These are phyloP conservation scores for Garcia nutans DNA, from an alignment of 345 rosid genomes.

Conservation along the genomic window DNA sequence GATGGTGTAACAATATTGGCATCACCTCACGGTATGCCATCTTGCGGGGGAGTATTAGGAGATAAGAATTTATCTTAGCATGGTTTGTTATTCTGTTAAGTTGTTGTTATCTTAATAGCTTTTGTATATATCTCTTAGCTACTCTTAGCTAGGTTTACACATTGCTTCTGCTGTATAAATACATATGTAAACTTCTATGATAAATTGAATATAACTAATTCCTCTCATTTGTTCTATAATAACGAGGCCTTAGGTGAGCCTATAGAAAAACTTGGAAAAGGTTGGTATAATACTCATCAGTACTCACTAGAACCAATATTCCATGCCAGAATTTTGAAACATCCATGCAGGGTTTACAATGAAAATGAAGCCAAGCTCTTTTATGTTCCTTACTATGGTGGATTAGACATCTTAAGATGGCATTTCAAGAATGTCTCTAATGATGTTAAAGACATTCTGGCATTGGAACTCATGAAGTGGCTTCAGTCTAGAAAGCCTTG, in stretches of 20 bases:
- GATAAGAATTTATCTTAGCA: no score
- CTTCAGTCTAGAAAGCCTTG: conserved; percentile 56
- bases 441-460: conserved; percentile 60
- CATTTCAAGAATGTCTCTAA: conserved; percentile 78
- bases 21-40: no score
- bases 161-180: no score
- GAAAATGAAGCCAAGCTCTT: conserved; percentile 67
- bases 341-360: conserved; percentile 70
- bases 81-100: no score
- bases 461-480: conserved; percentile 66
- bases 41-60: no score
- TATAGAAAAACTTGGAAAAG: conserved; percentile 54
- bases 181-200: no score
- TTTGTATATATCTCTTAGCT: no score
- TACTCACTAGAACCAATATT: conserved; percentile 77
- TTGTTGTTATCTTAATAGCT: no score
- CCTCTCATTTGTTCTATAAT: no score
- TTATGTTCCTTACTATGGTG: conserved; percentile 79
- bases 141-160: no score
- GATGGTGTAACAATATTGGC: no score
- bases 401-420: conserved; percentile 82
- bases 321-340: conserved; percentile 66
- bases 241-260: conserved; percentile 66
- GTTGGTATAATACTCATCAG: conserved; percentile 72
- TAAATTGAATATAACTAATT: no score